These are phyloP conservation scores for Eucalyptus curtisii DNA, from an alignment of 345 rosid species.

Conservation along the genomic window DNA sequence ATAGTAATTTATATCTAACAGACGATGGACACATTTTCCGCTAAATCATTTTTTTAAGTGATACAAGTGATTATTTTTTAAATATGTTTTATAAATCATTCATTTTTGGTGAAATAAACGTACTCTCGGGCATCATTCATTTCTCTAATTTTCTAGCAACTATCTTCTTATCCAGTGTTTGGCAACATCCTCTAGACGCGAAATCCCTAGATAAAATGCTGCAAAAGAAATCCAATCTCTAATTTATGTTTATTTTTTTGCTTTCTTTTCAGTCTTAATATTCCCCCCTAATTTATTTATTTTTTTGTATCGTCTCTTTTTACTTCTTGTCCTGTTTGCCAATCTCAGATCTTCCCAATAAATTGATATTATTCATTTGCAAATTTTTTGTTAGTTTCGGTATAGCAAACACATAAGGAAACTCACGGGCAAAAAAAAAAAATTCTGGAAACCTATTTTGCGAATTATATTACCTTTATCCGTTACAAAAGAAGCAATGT, in stretches of 20 bases:
- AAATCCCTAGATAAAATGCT: too few species aligned
- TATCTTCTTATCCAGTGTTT: background rate
- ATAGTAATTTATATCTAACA: background rate
- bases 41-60: rapidly evolving
- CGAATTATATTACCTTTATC: background rate
- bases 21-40: background rate
- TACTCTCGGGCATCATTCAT: rapidly evolving
- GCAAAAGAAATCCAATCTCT: too few species aligned
- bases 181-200: too few species aligned
- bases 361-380: background rate
- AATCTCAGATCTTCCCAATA: background rate
- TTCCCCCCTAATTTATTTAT: rapidly evolving
- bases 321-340: background rate
- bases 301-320: background rate
- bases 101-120: background rate
- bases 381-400: background rate
- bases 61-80: background rate
- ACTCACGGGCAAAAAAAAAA: background rate
- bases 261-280: too few species aligned
- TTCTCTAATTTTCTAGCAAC: background rate
- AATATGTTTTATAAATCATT: rapidly evolving
- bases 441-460: background rate
- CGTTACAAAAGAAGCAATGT: background rate
- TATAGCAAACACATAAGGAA: background rate
- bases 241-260: too few species aligned